These are phyloP conservation scores for Fusarium sp. DNA, from an alignment of 2,329 filamentous ascomycete species.

Conservation along the genomic window DNA sequence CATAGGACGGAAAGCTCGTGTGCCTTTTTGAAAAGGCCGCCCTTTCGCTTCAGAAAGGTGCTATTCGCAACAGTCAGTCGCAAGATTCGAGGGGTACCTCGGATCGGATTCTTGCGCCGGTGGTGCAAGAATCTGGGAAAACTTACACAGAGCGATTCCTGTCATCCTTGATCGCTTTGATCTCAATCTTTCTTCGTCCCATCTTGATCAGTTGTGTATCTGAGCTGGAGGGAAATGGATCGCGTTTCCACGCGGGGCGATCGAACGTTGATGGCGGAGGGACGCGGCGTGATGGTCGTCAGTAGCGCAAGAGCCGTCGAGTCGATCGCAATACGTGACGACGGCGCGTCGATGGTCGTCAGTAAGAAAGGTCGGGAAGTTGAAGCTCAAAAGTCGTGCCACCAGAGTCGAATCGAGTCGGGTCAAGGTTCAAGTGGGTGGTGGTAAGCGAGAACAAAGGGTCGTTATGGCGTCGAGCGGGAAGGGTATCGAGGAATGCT, in stretches of 20 bases:
- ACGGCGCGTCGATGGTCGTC: constrained; percentile 22
- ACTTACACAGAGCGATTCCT: constrained; percentile 96
- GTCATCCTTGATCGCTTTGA: constrained; percentile 99
- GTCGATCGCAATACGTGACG: constrained; percentile 8
- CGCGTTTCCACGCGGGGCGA: constrained; percentile 39
- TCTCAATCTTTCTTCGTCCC: constrained; percentile 99
- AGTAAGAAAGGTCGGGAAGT: constrained; percentile 2
- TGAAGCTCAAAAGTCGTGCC: constrained; percentile 15
- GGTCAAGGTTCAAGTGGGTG: constrained; percentile 12
- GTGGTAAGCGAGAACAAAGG: constrained; percentile 38
- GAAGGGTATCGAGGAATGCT: constrained; percentile 24
- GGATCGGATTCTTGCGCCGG: not conserved
- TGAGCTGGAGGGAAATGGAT: constrained; percentile 27
- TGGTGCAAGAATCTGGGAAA: not conserved
- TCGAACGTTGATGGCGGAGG: constrained; percentile 20
- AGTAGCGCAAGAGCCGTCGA: constrained; percentile 9
- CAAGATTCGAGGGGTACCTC: not conserved
- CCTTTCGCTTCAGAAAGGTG: constrained; percentile 98
- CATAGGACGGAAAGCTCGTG: constrained; percentile 98
- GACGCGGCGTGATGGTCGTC: constrained; percentile 28
- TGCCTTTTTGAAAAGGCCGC: constrained; percentile 98
- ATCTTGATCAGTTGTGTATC: constrained; percentile 61
- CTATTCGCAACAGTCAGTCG: constrained; percentile 59
- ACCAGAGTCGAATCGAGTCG: constrained; percentile 17
- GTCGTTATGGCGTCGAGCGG: constrained; percentile 20